These are phyloP conservation scores for Tagetes erecta DNA, from an alignment of 129 eudicot species.

Conservation along the genomic window DNA sequence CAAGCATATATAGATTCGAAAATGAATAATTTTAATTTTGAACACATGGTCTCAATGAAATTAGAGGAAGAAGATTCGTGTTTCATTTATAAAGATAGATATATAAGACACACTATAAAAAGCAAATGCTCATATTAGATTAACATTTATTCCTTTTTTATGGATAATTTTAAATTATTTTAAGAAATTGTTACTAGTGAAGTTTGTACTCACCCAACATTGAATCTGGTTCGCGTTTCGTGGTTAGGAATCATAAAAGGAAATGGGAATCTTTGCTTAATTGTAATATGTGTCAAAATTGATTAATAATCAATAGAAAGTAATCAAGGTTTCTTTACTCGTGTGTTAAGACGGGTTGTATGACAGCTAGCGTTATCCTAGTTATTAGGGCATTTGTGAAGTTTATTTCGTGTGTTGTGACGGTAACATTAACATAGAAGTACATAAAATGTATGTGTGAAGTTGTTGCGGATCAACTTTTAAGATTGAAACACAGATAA, in stretches of 20 bases:
- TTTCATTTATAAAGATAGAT: background rate
- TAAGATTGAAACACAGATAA: too few relatives aligned
- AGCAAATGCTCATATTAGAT: slow-evolving; percentile 6
- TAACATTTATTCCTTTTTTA: background rate
- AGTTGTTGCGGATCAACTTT: too few relatives aligned
- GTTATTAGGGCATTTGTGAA: too few relatives aligned
- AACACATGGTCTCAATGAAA: background rate
- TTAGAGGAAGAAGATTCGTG: background rate
- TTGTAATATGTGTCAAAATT: background rate
- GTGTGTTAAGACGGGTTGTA: too few relatives aligned
- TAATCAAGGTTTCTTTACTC: too few relatives aligned
- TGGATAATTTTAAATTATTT: background rate
- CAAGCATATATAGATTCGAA: background rate
- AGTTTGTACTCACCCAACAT: slow-evolving; percentile 1
- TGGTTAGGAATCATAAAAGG: background rate
- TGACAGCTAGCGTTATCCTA: too few relatives aligned
- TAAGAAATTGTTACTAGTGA: background rate
- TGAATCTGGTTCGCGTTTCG: slow-evolving; percentile 18
- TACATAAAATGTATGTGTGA: too few relatives aligned
- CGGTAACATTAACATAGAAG: too few relatives aligned
- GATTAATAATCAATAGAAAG: background rate
- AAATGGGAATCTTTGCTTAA: slow-evolving; percentile 15
- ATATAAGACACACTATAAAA: background rate
- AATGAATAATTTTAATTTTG: background rate
- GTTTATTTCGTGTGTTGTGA: too few relatives aligned